phyloP scores from a whole-genome alignment of 2,329 filamentous ascomycete species.

The Moelleriella libera region DNA sequence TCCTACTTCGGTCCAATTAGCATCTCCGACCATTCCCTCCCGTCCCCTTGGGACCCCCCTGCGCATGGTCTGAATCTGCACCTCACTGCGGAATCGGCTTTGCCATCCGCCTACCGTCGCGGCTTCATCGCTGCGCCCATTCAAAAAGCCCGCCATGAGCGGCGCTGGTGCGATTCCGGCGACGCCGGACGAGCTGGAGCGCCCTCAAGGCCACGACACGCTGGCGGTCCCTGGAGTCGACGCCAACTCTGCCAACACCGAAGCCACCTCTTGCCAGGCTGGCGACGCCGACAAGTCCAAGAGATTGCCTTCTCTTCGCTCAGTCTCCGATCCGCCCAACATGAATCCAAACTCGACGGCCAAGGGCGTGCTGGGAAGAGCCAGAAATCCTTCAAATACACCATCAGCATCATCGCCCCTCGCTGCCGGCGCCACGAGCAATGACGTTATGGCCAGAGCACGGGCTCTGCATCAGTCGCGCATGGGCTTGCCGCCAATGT shows the following conservation, averaged over 20 bases:
- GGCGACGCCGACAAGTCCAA: constrained; percentile 22
- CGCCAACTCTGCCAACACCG: constrained; percentile 28
- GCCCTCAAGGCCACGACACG: constrained; percentile 17
- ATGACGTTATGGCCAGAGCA: constrained; percentile 32
- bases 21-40: no score
- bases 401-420: constrained; percentile 19
- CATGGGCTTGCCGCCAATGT: constrained; percentile 21
- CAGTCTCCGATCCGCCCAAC: constrained; percentile 41
- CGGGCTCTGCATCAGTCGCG: constrained; percentile 31
- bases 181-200: constrained; percentile 28
- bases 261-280: constrained; percentile 32
- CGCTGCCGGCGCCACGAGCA: constrained; percentile 17
- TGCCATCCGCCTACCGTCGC: constrained; percentile 2
- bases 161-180: constrained; percentile 25
- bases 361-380: constrained; percentile 59
- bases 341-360: constrained; percentile 81
- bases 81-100: constrained; percentile 2
- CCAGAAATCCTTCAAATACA: constrained; percentile 34
- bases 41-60: not conserved
- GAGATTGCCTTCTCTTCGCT: constrained; percentile 44
- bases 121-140: constrained; percentile 1
- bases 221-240: constrained; percentile 30
- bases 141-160: constrained; percentile 7
- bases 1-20: no score
- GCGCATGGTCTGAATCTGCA: constrained; percentile 4